Conservation (phyloP, 2,329 filamentous ascomycete genomes). For the Orbilia brochopaga region DNA sequence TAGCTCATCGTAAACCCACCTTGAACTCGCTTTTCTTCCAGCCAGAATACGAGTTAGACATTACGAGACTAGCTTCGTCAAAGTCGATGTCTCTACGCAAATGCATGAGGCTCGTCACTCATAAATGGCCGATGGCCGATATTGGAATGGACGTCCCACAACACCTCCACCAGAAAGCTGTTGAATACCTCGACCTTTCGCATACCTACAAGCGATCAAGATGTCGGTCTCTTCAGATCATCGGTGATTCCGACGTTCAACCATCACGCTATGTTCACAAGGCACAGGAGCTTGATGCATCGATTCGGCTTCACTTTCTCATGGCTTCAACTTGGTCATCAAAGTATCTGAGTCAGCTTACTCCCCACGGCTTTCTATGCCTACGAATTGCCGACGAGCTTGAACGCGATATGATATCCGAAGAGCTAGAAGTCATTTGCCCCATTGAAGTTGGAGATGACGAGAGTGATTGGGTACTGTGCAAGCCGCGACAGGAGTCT, state of each 20-base stretch:
- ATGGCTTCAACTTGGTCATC: conserved; percentile 22
- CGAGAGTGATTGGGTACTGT: conserved; percentile 21
- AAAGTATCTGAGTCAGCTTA: conserved; percentile 1
- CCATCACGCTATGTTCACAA: conserved; percentile 3
- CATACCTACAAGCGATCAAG: conserved; percentile 17
- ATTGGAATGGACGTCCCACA: conserved; percentile 35
- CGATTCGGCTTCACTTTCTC: conserved; percentile 17
- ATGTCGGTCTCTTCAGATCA: conserved; percentile 23
- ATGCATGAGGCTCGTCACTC: conserved; percentile 50
- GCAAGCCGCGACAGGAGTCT: conserved; percentile 5
- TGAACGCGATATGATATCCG: conserved; percentile 22
- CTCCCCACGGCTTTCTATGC: conserved; percentile 15
- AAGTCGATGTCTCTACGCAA: conserved; percentile 24
- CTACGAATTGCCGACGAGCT: conserved; percentile 23
- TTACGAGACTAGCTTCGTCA: conserved; percentile 38
- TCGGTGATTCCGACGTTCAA: conserved; percentile 11
- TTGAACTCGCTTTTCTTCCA: conserved; percentile 52
- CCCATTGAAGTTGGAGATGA: conserved; percentile 11
- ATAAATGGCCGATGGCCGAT: conserved; percentile 55
- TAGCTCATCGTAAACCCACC: conserved; percentile 27
- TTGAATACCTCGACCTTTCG: conserved; percentile 8
- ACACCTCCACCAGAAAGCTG: conserved; percentile 10
- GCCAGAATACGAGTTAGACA: conserved; percentile 49
- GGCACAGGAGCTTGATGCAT: conserved; percentile 6
- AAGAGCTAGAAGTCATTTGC: conserved; percentile 24